Conservation (phyloP, 352 stramenopile genomes). For the Phytopythium sindhum region DNA sequence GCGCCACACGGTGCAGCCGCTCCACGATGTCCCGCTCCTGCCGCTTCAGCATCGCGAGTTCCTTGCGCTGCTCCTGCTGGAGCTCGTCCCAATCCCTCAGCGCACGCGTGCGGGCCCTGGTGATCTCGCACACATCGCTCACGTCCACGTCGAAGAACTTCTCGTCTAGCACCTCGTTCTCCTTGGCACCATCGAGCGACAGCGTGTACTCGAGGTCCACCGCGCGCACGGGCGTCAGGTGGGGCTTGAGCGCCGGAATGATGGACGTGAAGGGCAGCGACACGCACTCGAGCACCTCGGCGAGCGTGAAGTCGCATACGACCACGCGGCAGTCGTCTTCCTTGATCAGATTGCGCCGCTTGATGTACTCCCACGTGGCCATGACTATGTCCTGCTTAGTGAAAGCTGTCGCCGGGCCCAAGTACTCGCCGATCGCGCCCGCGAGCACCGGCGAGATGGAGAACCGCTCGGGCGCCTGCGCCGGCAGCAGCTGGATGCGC, state of each 20-base stretch:
- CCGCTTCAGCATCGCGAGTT: constrained; percentile 48
- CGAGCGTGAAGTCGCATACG: constrained; percentile 50
- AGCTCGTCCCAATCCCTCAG: constrained; percentile 61
- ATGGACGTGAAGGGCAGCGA: constrained; percentile 68
- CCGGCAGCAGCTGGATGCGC: constrained; percentile 63
- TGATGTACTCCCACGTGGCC: constrained; percentile 78
- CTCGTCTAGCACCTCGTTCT: constrained; percentile 38
- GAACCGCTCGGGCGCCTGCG: constrained; percentile 54
- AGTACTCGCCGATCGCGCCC: constrained; percentile 32
- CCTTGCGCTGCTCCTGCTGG: constrained; percentile 61
- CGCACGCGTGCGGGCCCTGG: constrained; percentile 28
- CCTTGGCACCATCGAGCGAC: constrained; percentile 26
- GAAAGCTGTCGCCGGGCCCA: constrained; percentile 41
- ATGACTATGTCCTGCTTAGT: constrained; percentile 75
- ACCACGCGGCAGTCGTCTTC: constrained; percentile 77
- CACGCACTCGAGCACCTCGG: constrained; percentile 60
- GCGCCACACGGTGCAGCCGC: constrained; percentile 39
- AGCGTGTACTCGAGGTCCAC: constrained; percentile 69
- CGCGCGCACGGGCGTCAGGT: constrained; percentile 46
- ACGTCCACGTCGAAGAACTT: constrained; percentile 63
- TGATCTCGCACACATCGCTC: constrained; percentile 43
- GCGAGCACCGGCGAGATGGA: constrained; percentile 47
- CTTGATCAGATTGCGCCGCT: constrained; percentile 71
- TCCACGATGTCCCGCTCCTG: constrained; percentile 56
- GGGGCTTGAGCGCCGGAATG: constrained; percentile 60